Evolutionary conservation across 129 eudicot species (phyloP).

Genomic region (Flaveria ramosissima): DNA sequence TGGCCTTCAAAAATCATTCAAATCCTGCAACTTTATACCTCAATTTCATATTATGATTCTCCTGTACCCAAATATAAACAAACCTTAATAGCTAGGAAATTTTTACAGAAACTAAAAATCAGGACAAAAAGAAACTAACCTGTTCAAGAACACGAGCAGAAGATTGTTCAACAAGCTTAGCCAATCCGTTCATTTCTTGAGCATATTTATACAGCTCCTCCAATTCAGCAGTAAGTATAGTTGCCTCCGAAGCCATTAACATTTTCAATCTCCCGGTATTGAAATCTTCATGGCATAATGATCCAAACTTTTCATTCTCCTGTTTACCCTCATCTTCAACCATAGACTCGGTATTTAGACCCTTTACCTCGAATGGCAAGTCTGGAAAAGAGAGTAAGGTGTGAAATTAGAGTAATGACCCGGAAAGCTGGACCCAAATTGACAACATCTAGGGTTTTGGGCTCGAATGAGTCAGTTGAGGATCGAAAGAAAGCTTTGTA

Average conservation of each 20-base stretch:
- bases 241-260: conserved; percentile 59
- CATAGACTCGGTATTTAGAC: conserved; percentile 45
- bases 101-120: background rate
- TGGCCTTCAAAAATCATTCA: conserved; percentile 42
- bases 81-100: background rate
- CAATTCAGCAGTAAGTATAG: conserved; percentile 55
- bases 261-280: conserved; percentile 57
- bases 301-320: conserved; percentile 52
- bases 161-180: conserved; percentile 66
- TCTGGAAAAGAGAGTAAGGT: conserved; percentile 59
- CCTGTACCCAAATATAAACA: conserved; percentile 43
- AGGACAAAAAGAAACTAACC: conserved; percentile 40
- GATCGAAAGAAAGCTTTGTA: conserved; percentile 53
- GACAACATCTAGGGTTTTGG: conserved; percentile 54
- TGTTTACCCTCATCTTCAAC: conserved; percentile 49
- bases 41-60: conserved; percentile 67
- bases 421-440: conserved; percentile 89
- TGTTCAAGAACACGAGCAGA: conserved; percentile 77
- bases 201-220: conserved; percentile 90
- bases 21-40: conserved; percentile 81
- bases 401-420: conserved; percentile 60
- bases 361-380: conserved; percentile 45
- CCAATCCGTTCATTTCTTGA: conserved; percentile 58
- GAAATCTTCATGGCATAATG: conserved; percentile 54
- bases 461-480: conserved; percentile 42